These are phyloP conservation scores for Pseudopyricularia javanii DNA, from an alignment of 2,329 filamentous ascomycete species.

Conservation along the genomic window DNA sequence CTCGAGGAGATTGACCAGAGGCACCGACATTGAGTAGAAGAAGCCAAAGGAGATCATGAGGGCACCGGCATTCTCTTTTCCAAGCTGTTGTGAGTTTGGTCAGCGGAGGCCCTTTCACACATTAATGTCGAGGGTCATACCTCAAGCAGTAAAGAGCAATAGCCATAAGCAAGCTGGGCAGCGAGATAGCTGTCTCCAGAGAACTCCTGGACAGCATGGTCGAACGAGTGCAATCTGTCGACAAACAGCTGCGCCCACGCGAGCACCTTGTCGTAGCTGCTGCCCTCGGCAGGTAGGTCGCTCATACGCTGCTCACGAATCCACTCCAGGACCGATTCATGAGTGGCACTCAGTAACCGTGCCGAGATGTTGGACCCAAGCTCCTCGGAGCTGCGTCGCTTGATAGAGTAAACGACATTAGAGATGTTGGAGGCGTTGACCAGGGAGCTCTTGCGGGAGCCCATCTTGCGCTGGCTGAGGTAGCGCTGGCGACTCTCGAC, in stretches of 20 bases:
- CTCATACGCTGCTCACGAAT: background rate
- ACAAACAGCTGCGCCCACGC: background rate
- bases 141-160: background rate
- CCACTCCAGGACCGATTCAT: background rate
- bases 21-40: background rate
- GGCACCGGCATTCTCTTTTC: background rate
- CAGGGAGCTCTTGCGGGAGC: background rate
- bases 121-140: background rate
- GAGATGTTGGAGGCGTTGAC: background rate
- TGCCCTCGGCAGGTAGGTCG: background rate
- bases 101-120: background rate
- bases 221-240: background rate
- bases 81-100: background rate
- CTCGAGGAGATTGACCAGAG: background rate
- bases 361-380: background rate
- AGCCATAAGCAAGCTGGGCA: background rate
- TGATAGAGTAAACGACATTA: background rate
- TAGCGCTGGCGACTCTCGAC: background rate
- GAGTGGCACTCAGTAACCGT: background rate
- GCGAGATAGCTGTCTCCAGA: background rate
- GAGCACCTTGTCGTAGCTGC: background rate
- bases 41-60: background rate
- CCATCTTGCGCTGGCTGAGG: background rate
- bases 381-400: background rate
- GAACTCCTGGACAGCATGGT: background rate